Conservation (phyloP, 1,139 yeast genomes). For the Meyerozyma smithsonii region DNA sequence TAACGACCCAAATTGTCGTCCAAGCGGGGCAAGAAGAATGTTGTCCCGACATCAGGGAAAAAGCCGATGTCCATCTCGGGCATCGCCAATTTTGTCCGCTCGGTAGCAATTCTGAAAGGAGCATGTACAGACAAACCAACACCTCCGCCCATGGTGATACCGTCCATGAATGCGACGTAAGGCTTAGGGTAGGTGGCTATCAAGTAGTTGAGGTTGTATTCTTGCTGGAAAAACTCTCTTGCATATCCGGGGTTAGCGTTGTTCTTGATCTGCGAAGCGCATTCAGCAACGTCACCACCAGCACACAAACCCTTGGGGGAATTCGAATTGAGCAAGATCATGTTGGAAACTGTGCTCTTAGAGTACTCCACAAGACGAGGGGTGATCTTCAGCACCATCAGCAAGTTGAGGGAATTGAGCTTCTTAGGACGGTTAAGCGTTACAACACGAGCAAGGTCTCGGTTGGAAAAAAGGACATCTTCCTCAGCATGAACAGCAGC, state of each 20-base stretch:
- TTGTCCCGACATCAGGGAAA: conserved; percentile 94
- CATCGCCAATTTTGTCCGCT: conserved; percentile 89
- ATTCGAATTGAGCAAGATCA: conserved; percentile 67
- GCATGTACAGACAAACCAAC: conserved; percentile 89
- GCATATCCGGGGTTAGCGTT: conserved; percentile 48
- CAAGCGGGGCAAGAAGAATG: conserved; percentile 79
- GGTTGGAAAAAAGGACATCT: conserved; percentile 57
- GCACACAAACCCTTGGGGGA: conserved; percentile 70
- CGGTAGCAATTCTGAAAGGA: conserved; percentile 92
- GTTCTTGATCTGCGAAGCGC: conserved; percentile 49
- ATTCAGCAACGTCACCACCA: conserved; percentile 91
- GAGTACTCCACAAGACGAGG: conserved; percentile 77
- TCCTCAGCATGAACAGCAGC: conserved; percentile 34
- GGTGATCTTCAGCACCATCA: conserved; percentile 71
- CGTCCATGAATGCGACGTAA: conserved; percentile 77
- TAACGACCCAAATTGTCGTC: conserved; percentile 83
- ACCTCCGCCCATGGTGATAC: conserved; percentile 98
- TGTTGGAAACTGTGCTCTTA: conserved; percentile 58
- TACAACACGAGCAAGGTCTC: conserved; percentile 67
- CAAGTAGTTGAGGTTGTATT: conserved; percentile 76
- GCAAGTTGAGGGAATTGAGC: conserved; percentile 76
- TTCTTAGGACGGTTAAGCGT: conserved; percentile 78
- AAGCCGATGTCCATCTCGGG: conserved; percentile 98
- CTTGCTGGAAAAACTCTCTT: conserved; percentile 67
- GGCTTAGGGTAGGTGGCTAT: conserved; percentile 84